Evolutionary conservation across 768 basidiomycete species (phyloP).

Genomic region (Sporobolomyces phaffii): DNA sequence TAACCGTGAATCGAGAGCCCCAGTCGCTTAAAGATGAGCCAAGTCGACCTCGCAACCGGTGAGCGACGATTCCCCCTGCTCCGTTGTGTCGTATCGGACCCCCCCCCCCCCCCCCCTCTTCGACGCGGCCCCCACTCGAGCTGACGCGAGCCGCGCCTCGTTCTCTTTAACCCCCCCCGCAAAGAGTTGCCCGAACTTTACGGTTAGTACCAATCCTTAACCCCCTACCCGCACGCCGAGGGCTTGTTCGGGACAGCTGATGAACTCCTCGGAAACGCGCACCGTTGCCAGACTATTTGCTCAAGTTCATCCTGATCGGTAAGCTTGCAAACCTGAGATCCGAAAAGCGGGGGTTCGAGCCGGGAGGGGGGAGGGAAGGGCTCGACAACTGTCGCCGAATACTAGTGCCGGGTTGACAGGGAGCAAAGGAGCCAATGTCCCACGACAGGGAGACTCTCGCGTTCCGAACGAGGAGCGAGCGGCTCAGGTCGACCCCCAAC

Average conservation of each 20-base stretch:
- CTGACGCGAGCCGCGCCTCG: too few relatives aligned
- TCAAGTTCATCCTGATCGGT: constrained; percentile 99
- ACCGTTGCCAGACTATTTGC: constrained; percentile 72
- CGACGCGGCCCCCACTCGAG: too few relatives aligned
- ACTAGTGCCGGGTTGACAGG: too few relatives aligned
- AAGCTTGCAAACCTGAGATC: constrained; percentile 30
- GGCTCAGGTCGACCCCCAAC: too few relatives aligned
- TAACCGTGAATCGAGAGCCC: too few relatives aligned
- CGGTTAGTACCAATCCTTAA: constrained; percentile 10
- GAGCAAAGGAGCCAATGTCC: too few relatives aligned
- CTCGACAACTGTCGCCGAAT: too few relatives aligned
- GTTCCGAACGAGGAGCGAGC: too few relatives aligned
- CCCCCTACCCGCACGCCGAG: not conserved
- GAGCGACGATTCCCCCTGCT: not conserved
- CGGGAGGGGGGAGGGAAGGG: not conserved
- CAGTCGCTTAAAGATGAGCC: not conserved
- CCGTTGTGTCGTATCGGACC: not conserved
- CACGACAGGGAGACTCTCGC: too few relatives aligned
- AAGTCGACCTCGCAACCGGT: constrained; percentile 2
- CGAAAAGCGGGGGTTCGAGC: not conserved
- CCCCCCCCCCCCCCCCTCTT: too few relatives aligned
- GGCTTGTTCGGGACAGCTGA: not conserved
- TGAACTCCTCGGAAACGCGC: not conserved
- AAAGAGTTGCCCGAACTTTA: constrained; percentile 37
- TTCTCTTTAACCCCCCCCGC: too few relatives aligned